Percentiles rank a stretch among this genome's conserved stretches.
phyloP scores from a whole-genome alignment of 148 eudicot genomes.

The Cornus kousa region DNA sequence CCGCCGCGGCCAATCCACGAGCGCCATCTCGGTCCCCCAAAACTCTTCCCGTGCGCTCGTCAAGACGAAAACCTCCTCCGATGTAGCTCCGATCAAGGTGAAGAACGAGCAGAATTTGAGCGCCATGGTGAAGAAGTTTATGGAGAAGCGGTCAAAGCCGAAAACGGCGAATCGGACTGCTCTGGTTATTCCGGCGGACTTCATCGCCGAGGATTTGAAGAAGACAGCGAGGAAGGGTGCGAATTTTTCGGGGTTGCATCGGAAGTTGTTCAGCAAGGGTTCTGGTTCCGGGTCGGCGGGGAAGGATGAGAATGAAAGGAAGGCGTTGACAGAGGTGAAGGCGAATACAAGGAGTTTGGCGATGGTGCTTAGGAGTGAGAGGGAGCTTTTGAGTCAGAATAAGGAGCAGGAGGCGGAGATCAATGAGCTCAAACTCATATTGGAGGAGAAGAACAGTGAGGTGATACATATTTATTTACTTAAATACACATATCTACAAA shows the following conservation, averaged over 20 bases:
- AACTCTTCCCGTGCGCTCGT: constrained; percentile 24
- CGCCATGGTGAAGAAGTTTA: constrained; percentile 70
- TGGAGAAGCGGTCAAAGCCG: constrained; percentile 43
- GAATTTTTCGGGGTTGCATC: constrained; percentile 38
- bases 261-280: constrained; percentile 59
- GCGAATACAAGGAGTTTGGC: constrained; percentile 75
- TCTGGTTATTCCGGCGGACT: constrained; percentile 39
- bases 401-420: constrained; percentile 68
- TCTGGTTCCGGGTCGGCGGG: constrained; percentile 21
- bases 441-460: constrained; percentile 61
- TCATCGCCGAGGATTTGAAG: constrained; percentile 68
- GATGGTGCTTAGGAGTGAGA: constrained; percentile 87
- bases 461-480: constrained; percentile 17
- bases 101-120: constrained; percentile 46
- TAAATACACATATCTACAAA: not conserved
- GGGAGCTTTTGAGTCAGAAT: constrained; percentile 66
- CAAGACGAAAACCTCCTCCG: constrained; percentile 22
- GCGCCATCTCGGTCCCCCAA: not conserved
- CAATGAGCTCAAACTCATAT: constrained; percentile 43
- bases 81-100: not conserved
- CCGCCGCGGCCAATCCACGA: not conserved
- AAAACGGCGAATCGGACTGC: constrained; percentile 18
- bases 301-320: constrained; percentile 34
- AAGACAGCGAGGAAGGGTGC: constrained; percentile 36
- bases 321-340: constrained; percentile 78